Base-by-base conservation (phyloP, 139 green algal genomes). In the Gonium pectorale region DNA sequence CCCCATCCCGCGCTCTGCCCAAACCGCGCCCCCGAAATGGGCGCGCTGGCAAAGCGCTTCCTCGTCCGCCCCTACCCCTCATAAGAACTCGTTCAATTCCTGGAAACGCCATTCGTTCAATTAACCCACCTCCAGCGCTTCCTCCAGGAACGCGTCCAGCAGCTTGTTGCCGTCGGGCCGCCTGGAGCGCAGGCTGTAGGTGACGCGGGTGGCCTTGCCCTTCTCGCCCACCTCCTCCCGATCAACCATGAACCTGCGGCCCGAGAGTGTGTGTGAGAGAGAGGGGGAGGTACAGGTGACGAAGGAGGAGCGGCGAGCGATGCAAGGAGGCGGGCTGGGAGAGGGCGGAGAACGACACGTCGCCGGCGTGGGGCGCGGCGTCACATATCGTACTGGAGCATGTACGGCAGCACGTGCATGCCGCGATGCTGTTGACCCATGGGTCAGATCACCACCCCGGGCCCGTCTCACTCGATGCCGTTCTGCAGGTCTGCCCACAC, bases 141-240 rank as follows among this genome's bases (percentile, higher is more conserved):
- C 66, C 2, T 62, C 19, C 0, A 89, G 35, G 63, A 91, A 91
- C 4, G 51, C 37, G 22, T 77, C 66, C 52, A 91, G 87, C 37
- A n/a, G 59, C 24, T 56, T 38, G 64, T 70, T 79, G 49, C 70
- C 86, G 54, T 90, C 71, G 62, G 52, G 41, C 46, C 79, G 17
- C 21, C 33, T 29, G 31, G 41, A 62, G 33, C 86, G 81, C 52
- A 90, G 79, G 31, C 51, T 66, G 71, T 81, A 89, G 27, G 59
- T 82, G 27, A 60, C 62, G 46, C 73, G 68, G 31, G 46, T 71
- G 40, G 37, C 79, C 73, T 87, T 84, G 26, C 17, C 22, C 77
- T 90, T 88, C 35, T 90, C 87, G 26, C 87, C 83, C n/a, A 73
- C 24, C 2, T 66, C 52, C 82, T 91, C 87, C 49, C 56, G 19